Evolutionary conservation across 1,284 basidiomycete species (phyloP), one percentile per base, ranked within the genome.

Genomic region (Malassezia yamatoensis): DNA sequence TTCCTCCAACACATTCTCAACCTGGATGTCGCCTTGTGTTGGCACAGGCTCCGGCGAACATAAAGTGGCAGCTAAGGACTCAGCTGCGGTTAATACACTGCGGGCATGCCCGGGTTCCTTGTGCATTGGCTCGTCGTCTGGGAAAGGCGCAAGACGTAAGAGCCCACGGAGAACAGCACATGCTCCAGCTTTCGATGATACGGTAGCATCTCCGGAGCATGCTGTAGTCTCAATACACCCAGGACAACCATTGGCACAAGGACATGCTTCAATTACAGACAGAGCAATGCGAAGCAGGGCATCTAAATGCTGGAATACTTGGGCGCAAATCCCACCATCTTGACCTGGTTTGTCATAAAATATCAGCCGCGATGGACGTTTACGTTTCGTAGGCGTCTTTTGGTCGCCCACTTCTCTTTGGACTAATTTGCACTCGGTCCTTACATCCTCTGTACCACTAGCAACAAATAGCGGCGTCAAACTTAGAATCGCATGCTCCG

Each of bases 401-500:
- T 51, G 9, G 16, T 21, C 46, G 55, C 81, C 82, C 70, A 84
- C 83, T 74, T 90, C 88, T 70, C 89, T 88, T 70, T 87, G 83
- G 1, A 77, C 68, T 10, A 74, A 66, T 74, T 90, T 89, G 77
- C 89, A 91, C 68, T 91, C 89, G 1, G 89, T 90, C 51, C 78
- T 81, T n/a, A 91, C 76, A 59, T 90, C 87, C 38, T 77, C 77
- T 7, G 75, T 72, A 5, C 80, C 75, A 3, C 81, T 80, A 63
- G 90, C 78, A 6, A 82, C 78, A 64, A 89, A 89, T 46, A 83
- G 81, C 58, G 78, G 77, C 9, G 78, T 77, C 32, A 79, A 65
- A 45, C 87, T 88, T 58, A 91, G 76, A 61, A 90, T 80, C 0
- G 87, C 88, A 69, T 93, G 90, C 60, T 85, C 81, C 1, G 88